Base-by-base conservation (phyloP, 371 early-diverging fungal species). In the Rhizopus delemar region DNA sequence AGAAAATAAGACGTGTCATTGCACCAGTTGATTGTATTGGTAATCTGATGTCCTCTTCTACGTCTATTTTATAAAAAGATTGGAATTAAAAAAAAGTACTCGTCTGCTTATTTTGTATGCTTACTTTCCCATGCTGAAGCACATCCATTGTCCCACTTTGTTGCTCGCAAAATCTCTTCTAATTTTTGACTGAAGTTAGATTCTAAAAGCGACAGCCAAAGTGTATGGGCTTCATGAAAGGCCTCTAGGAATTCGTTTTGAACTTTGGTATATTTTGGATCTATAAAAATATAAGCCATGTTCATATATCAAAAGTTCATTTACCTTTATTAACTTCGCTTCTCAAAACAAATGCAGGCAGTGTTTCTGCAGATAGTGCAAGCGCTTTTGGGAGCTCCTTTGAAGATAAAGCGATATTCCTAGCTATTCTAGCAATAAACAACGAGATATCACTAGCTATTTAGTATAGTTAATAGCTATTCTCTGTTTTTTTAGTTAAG, bases 21-120 rank as follows among this genome's bases (percentile, higher is more conserved):
- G 63, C 66, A 32, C 75, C 77, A 11, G 81, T 79, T 28, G 78
- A 70, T 56, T 82, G 80, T 38, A 70, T 78, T 4, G 86, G 86
- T 5, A 85, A 33, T 6, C 49, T 53, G 2, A 73, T 52, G 38
- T 59, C 63, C 7, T 71, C 75, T 36, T 56, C 60, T 16, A 68
- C 58, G 34, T 46, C 71, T 66, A 45, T 34, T 53, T 2, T 2
- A 22, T 22, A 22, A 16, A 48, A 11, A 39, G 29, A 45, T 43
- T 51, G 36, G 49, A 32, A 22, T 22, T 22, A 22, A 22, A 22
- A 22, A 22, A 22, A 22, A 1, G 22, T 22, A 22, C 22, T 22
- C 22, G 22, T 22, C 22, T 22, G 22, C 22, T 38, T 22, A 41
- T n/a, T 2, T 12, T 15, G 8, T 32, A 3, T 38, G 41, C 57